These are phyloP conservation scores for Escovopsis weberi DNA, from an alignment of 2,329 filamentous ascomycete genomes.

Conservation along the genomic window DNA sequence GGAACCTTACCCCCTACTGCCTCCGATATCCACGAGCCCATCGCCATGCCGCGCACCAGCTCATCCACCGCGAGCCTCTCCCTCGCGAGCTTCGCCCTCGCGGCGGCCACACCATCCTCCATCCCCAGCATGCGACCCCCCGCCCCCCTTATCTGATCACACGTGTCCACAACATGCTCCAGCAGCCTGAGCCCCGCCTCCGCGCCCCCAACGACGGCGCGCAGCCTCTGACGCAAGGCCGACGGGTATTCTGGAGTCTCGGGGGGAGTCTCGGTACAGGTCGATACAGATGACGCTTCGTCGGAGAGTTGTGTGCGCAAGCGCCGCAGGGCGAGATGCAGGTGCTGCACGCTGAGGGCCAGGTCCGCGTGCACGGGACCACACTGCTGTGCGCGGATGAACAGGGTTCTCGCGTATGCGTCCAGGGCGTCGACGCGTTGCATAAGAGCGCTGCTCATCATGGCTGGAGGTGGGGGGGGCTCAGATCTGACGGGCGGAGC, in stretches of 20 bases:
- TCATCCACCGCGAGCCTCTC: conserved; percentile 37
- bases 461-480: conserved; percentile 8
- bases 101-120: conserved; percentile 25
- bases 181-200: conserved; percentile 41
- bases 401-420: conserved; percentile 39
- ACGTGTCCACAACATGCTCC: conserved; percentile 35
- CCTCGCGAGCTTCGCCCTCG: conserved; percentile 35
- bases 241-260: too few relatives aligned
- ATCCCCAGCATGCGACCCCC: conserved; percentile 16
- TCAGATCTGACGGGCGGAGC: too few relatives aligned
- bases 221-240: conserved; percentile 20
- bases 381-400: conserved; percentile 32
- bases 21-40: too few relatives aligned
- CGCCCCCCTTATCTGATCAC: conserved; percentile 14
- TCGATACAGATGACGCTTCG: conserved; percentile 38
- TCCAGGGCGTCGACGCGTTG: conserved; percentile 41
- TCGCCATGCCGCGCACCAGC: too few relatives aligned
- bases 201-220: conserved; percentile 38
- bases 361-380: conserved; percentile 30
- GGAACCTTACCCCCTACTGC: too few relatives aligned
- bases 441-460: conserved; percentile 19
- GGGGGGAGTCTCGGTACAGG: conserved; percentile 28
- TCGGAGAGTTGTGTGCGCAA: conserved; percentile 43
- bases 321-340: conserved; percentile 43
- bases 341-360: conserved; percentile 32